Base-by-base conservation (phyloP, 768 basidiomycete species). In the Leucocoprinus birnbaumii region DNA sequence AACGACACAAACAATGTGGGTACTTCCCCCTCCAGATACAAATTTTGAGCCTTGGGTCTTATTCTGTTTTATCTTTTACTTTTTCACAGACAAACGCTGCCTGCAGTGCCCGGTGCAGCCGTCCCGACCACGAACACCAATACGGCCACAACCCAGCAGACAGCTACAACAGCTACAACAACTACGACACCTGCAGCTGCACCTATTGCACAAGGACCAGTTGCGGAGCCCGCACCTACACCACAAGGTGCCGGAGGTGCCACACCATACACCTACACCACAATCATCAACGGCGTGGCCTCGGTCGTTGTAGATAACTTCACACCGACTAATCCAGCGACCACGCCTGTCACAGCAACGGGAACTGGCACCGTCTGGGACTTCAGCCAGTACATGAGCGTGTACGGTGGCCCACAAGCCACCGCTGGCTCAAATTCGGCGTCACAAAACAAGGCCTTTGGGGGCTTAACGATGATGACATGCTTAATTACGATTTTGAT, bases 211-310 rank as follows among this genome's bases (percentile, higher is more conserved):
- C 73, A 70, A 54, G 83, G 83, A 0, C 83, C 85, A 2, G 85
- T 87, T 0, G 86, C 77, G 6, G 76, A 79, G 59, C 83, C 84
- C 21, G 73, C 62, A 2, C 26, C 77, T 3, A 71, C 68, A 22
- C 67, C 65, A 2, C 66, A 59, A 19, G 62, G 68, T 2, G 71
- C 80, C 27, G 75, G 76, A 5, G 80, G 75, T 2, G 74, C 75
- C 25, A 82, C 78, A 0, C 78, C 79, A 0, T 83, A 72, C 62
- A 65, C 65, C 1, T 83, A 82, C 58, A 82, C 80, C 26, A 83
- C 82, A 0, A 70, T 75, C 35, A 59, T 77, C 24, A 60, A 65
- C 50, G 75, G 75, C 24, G 70, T 67, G 22, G 70, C 72, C 2
- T 65, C 55, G 11, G 65, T 61, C 5, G 22, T 75, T n/a, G 59